Evolutionary conservation across 352 stramenopile species (phyloP).

Genomic region (Phytopythium ostracodes): DNA sequence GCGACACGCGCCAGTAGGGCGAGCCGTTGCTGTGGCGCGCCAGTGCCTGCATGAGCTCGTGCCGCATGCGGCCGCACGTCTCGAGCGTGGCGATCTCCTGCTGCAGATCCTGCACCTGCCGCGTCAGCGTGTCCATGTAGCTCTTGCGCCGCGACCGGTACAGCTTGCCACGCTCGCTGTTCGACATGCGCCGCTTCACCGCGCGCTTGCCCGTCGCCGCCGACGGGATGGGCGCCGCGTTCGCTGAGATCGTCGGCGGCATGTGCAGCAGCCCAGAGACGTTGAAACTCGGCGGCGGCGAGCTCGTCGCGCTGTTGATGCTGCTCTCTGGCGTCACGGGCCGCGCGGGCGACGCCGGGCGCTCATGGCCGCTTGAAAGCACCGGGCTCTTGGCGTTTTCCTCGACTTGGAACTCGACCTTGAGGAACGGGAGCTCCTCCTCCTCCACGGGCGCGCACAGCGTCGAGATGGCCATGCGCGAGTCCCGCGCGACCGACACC

Average conservation of each 20-base stretch:
- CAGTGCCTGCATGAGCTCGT: conserved; percentile 23
- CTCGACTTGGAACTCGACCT: background rate
- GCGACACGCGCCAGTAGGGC: conserved; percentile 1
- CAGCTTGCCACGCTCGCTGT: conserved; percentile 64
- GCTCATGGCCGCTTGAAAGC: background rate
- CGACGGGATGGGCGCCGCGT: conserved; percentile 1
- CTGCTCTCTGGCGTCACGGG: background rate
- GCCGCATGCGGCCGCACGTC: conserved; percentile 21
- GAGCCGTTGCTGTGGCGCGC: conserved; percentile 16
- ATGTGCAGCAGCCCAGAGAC: conserved; percentile 3
- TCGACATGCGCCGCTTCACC: conserved; percentile 32
- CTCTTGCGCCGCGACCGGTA: conserved; percentile 50
- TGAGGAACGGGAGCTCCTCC: conserved; percentile 5
- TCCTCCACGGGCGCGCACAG: conserved; percentile 17
- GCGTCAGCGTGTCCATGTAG: conserved; percentile 34
- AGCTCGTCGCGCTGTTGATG: background rate
- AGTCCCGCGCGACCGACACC: conserved; percentile 15
- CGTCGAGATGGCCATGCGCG: conserved; percentile 29
- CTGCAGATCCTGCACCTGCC: conserved; percentile 34
- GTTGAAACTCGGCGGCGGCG: conserved; percentile 4
- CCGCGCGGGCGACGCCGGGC: background rate
- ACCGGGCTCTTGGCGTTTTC: background rate
- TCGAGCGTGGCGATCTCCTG: conserved; percentile 41
- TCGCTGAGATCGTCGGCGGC: conserved; percentile 5
- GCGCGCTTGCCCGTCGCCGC: background rate